Evolutionary conservation across 345 rosid species (phyloP), one percentile per base, ranked within the genome.

Genomic region (Populus pruinosa): DNA sequence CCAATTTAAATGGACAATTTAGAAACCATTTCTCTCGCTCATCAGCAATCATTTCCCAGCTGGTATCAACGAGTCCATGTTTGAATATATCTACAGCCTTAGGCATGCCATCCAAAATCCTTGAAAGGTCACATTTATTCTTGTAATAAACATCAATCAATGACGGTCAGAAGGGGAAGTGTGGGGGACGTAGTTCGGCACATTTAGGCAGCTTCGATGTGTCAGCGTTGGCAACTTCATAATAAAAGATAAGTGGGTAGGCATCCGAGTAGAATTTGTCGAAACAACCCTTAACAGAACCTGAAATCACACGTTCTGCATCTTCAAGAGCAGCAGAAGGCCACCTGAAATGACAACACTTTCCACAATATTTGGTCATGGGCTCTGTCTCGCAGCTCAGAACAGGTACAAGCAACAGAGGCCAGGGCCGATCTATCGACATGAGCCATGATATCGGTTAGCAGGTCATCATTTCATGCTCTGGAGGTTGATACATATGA

Each of bases 381-480:
- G 76, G 84, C 83, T 6, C 79, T 29, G 44, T 29, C 67, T 10
- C 75, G 81, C 69, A 81, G 66, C 35, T 80, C 44, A 18, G 79
- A 65, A 50, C 83, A 82, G 69, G 88, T 82, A 76, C 86, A 73
- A 29, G 83, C 79, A 35, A 77, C 75, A 0, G 84, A 74, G 77
- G 88, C 85, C 74, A 88, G 69, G 31, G 81, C 66, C 20, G 77
- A 59, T 74, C 83, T 85, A 62, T 84, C 84, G 9, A 84, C 79
- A 39, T 82, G 79, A 41, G 66, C 65, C 76, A 79, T 47, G 74
- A 83, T 81, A 59, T 76, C 74, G 2, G 77, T 70, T 38, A 83
- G 33, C 49, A 83, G 61, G 70, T 83, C 89, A 17, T 41, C 39
- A 69, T 56, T 81, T 33, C 21, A 84, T 59, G 70, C 76, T 33